Percentiles rank a stretch among this genome's conserved stretches.
Evolutionary conservation across 2,329 filamentous ascomycete species (phyloP).

Genomic region (Trichophyton simii): DNA sequence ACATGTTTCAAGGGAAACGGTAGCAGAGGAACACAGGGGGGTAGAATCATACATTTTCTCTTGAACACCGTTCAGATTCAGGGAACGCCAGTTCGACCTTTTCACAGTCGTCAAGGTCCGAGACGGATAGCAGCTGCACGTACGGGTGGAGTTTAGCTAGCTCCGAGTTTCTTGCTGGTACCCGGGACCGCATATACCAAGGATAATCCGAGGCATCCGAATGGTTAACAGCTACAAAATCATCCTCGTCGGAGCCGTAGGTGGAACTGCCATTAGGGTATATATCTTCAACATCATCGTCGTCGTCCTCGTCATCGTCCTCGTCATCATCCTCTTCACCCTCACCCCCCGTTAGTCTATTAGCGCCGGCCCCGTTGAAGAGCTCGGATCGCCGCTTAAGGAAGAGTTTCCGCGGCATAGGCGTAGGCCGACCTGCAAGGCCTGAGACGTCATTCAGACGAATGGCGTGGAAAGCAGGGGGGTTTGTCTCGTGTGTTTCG

Average conservation of each 20-base stretch:
- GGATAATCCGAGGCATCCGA: conserved; percentile 30
- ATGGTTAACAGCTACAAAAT: conserved; percentile 32
- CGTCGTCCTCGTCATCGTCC: conserved; percentile 6
- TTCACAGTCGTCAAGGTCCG: conserved; percentile 42
- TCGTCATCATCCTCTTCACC: not conserved
- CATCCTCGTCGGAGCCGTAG: conserved; percentile 26
- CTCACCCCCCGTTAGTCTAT: not conserved
- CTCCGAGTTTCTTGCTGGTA: conserved; percentile 20
- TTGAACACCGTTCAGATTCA: conserved; percentile 43
- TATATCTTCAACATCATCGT: conserved; percentile 15
- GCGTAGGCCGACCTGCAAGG: not conserved
- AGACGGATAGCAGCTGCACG: conserved; percentile 55
- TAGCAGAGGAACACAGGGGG: too few relatives aligned
- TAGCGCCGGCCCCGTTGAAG: not conserved
- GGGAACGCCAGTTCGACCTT: conserved; percentile 49
- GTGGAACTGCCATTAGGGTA: conserved; percentile 16
- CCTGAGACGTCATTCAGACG: not conserved
- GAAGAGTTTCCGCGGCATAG: not conserved
- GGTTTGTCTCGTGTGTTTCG: not conserved
- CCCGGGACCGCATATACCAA: conserved; percentile 31
- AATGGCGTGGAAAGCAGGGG: not conserved
- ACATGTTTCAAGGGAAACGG: not conserved
- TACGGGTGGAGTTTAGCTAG: conserved; percentile 56
- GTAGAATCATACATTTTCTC: conserved; percentile 42
- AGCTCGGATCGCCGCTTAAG: not conserved